Evolutionary conservation across 257 asterid species (phyloP).

Genomic region (Cinchona pubescens): DNA sequence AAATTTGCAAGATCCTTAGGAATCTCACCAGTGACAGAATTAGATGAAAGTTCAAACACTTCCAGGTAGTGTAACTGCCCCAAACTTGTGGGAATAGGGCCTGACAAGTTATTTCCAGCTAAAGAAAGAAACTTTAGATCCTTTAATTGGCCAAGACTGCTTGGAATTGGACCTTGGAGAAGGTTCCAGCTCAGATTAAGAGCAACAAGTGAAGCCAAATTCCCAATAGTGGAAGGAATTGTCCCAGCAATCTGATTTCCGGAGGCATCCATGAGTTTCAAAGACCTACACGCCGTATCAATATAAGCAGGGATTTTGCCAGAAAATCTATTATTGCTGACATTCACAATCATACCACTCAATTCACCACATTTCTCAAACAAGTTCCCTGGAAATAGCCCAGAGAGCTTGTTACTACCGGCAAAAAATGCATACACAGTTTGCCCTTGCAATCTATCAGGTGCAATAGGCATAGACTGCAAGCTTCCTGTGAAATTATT

Average conservation of each 20-base stretch:
- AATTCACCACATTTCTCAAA: slow-evolving; percentile 62
- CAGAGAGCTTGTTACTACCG: slow-evolving; percentile 67
- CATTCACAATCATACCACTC: slow-evolving; percentile 57
- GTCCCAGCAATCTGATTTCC: slow-evolving; percentile 56
- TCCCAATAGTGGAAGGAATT: slow-evolving; percentile 54
- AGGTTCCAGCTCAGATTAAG: slow-evolving; percentile 68
- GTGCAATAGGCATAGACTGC: slow-evolving; percentile 56
- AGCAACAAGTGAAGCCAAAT: slow-evolving; percentile 49
- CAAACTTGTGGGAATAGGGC: slow-evolving; percentile 62
- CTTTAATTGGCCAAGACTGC: slow-evolving; percentile 54
- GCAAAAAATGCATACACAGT: slow-evolving; percentile 75
- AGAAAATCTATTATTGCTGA: slow-evolving; percentile 53
- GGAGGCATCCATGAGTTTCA: slow-evolving; percentile 62
- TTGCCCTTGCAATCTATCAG: slow-evolving; percentile 45
- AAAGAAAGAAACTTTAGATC: slow-evolving; percentile 58
- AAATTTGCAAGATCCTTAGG: slow-evolving; percentile 58
- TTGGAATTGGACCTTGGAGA: slow-evolving; percentile 66
- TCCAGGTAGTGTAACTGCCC: slow-evolving; percentile 56
- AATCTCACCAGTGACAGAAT: slow-evolving; percentile 63
- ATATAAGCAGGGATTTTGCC: slow-evolving; percentile 65
- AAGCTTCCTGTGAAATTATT: slow-evolving; percentile 62
- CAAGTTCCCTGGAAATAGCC: slow-evolving; percentile 52
- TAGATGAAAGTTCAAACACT: slow-evolving; percentile 73
- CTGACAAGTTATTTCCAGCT: slow-evolving; percentile 66
- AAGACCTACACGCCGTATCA: slow-evolving; percentile 48